phyloP scores from a whole-genome alignment of 805 yeast species.

The Suhomyces sp. region DNA sequence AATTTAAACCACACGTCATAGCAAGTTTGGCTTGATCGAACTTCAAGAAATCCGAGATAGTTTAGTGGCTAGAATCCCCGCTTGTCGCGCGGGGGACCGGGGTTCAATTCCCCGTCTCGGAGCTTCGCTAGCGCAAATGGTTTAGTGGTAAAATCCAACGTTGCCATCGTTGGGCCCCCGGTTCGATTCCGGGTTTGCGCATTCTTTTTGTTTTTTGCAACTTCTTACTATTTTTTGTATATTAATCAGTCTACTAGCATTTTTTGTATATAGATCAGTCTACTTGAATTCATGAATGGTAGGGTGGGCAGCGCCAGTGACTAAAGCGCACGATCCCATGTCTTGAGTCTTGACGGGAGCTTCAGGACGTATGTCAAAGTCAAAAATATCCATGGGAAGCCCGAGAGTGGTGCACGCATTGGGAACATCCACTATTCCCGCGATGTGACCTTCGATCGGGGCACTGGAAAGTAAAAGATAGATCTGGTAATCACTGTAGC shows the following conservation, averaged over 20 bases:
- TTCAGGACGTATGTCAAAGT: constrained; percentile 46
- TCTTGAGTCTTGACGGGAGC: constrained; percentile 23
- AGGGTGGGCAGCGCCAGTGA: constrained; percentile 12
- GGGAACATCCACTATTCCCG: constrained; percentile 52
- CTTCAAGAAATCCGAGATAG: constrained; percentile 12
- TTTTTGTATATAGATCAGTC: too few relatives aligned
- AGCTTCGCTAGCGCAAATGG: constrained; percentile 8
- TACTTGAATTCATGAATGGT: constrained; percentile 13
- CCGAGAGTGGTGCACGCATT: constrained; percentile 52
- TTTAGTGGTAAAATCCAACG: constrained; percentile 9
- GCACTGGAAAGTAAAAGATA: constrained; percentile 11
- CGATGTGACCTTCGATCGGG: constrained; percentile 38
- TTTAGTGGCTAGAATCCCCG: constrained; percentile 21
- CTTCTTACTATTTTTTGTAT: background rate
- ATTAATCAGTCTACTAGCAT: background rate
- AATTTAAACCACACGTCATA: too few relatives aligned
- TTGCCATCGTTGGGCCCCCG: constrained; percentile 10
- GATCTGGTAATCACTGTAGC: constrained; percentile 51
- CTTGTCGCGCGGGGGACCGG: constrained; percentile 22
- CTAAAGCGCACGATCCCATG: constrained; percentile 42
- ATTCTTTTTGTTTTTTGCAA: background rate
- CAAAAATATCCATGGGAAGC: constrained; percentile 50
- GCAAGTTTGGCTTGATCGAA: too few relatives aligned
- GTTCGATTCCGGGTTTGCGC: constrained; percentile 10
- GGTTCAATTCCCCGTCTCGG: constrained; percentile 22